phyloP scores from a whole-genome alignment of 805 yeast species.

The Hermanozyma aechmeae region DNA sequence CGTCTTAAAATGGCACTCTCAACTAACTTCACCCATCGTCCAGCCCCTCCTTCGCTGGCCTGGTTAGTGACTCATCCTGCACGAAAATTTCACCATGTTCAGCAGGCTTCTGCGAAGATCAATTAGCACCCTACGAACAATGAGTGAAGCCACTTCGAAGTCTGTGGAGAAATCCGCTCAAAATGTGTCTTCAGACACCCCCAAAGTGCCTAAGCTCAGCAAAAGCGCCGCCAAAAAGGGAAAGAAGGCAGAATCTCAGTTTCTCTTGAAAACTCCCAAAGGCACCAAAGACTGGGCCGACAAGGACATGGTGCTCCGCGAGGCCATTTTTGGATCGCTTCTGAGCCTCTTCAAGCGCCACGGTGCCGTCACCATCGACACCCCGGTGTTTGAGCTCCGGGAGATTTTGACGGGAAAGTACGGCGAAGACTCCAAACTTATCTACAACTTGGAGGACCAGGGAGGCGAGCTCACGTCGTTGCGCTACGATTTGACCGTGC shows the following conservation, averaged over 20 bases:
- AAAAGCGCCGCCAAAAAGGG: conserved; percentile 15
- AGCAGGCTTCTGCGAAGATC: background rate
- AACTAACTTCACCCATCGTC: too few species aligned
- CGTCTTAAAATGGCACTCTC: too few species aligned
- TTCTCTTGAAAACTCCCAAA: conserved; percentile 87
- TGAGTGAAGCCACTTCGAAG: too few species aligned
- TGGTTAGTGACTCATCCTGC: too few species aligned
- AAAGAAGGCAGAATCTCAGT: conserved; percentile 43
- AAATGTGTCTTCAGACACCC: background rate
- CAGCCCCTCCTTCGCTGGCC: too few species aligned
- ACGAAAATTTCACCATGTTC: too few species aligned
- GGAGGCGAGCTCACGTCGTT: conserved; percentile 96
- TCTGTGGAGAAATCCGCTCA: too few species aligned
- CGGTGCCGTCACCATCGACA: conserved; percentile 97
- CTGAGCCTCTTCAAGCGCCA: conserved; percentile 80
- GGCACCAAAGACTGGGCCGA: conserved; percentile 99
- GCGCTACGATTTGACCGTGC: conserved; percentile 95
- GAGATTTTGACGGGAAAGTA: conserved; percentile 95
- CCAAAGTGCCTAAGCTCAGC: background rate
- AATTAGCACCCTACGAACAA: background rate
- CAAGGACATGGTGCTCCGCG: conserved; percentile 92
- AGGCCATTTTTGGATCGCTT: conserved; percentile 69
- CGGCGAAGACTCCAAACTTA: conserved; percentile 96
- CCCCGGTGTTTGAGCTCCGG: conserved; percentile 94
- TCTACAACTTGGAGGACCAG: conserved; percentile 94